Base-by-base conservation (phyloP, 2,329 filamentous ascomycete genomes). In the Tetracladium maxilliforme region DNA sequence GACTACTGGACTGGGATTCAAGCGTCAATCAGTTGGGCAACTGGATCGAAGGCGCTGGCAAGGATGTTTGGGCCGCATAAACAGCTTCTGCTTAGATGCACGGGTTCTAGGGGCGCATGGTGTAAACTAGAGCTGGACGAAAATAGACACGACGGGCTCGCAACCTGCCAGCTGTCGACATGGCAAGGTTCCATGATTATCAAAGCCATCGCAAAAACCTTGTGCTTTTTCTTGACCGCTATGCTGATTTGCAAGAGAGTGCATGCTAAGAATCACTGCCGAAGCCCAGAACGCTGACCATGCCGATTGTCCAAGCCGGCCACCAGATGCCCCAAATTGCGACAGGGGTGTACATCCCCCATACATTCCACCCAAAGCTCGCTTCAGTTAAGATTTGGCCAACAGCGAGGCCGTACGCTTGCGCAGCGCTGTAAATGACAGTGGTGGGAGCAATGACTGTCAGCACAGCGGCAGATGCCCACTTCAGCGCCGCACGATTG, bases 251-350 rank as follows among this genome's bases (percentile, higher is more conserved):
- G n/a, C n/a, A n/a, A n/a, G n/a, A n/a, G n/a, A n/a, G n/a, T n/a
- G n/a, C n/a, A n/a, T n/a, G n/a, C n/a, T n/a, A n/a, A n/a, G n/a
- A n/a, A n/a, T n/a, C n/a, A n/a, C n/a, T n/a, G n/a, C n/a, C n/a
- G n/a, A n/a, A n/a, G n/a, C 63, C 63, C 27, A 70, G 49, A 22
- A 72, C 56, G 14, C 66, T 54, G 6, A 72, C 47, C 30, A 58
- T 55, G 3, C 65, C 79, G 6, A 73, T 65, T 19, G 90, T 48
- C 86, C 86, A 94, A 6, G 82, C 83, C 1, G 86, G 86, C 78
- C 83, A 90, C 86, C 86, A 94, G 21, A 93, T 73, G 45, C 83
- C 79, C 81, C 84, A 93, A n/a, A 93, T 65, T 8, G 92, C 70
- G 11, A 93, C 71, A 31, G 81, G 76, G 2, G 84, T 92, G 57